These are phyloP conservation scores for Penicillium argentinense DNA, from an alignment of 495 filamentous ascomycete species.

Conservation along the genomic window DNA sequence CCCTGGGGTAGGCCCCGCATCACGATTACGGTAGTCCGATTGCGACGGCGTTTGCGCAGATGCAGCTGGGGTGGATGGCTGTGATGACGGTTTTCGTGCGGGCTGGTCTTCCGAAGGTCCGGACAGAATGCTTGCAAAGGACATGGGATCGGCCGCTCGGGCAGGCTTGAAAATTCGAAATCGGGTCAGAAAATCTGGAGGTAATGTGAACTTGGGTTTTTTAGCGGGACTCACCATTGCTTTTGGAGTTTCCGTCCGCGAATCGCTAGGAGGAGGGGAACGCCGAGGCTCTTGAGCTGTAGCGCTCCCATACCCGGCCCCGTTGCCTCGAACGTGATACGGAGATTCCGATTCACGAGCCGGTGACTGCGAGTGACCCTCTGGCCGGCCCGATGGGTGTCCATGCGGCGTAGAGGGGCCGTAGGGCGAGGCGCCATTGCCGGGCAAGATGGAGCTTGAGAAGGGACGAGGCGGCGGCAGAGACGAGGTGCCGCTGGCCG, in stretches of 20 bases:
- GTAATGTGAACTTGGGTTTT: too few species aligned
- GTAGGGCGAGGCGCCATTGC: constrained; percentile 43
- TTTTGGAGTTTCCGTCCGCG: too few species aligned
- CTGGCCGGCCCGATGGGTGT: constrained; percentile 44
- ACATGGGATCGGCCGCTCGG: constrained; percentile 80
- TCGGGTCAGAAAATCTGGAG: constrained; percentile 2
- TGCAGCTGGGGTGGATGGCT: constrained; percentile 24
- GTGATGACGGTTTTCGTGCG: constrained; percentile 42
- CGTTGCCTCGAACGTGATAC: constrained; percentile 35
- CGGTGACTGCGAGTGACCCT: constrained; percentile 46
- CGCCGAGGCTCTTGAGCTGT: constrained; percentile 33
- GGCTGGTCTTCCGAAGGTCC: constrained; percentile 62
- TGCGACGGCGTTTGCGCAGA: constrained; percentile 17
- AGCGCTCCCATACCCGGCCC: constrained; percentile 27
- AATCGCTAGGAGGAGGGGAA: constrained; percentile 39
- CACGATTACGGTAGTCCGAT: constrained; percentile 16
- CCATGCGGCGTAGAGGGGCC: constrained; percentile 43
- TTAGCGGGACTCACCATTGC: constrained; percentile 40
- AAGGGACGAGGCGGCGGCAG: constrained; percentile 45
- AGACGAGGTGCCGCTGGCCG: constrained; percentile 31
- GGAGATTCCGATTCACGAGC: constrained; percentile 41
- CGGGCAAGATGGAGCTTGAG: constrained; percentile 37
- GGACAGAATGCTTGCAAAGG: constrained; percentile 86
- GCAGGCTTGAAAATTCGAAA: constrained; percentile 53
- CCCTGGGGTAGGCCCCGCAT: constrained; percentile 27